Evolutionary conservation across 1,139 yeast genomes (phyloP), one percentile per base, ranked within the genome.

Genomic region (Schizosaccharomyces versatilis): DNA sequence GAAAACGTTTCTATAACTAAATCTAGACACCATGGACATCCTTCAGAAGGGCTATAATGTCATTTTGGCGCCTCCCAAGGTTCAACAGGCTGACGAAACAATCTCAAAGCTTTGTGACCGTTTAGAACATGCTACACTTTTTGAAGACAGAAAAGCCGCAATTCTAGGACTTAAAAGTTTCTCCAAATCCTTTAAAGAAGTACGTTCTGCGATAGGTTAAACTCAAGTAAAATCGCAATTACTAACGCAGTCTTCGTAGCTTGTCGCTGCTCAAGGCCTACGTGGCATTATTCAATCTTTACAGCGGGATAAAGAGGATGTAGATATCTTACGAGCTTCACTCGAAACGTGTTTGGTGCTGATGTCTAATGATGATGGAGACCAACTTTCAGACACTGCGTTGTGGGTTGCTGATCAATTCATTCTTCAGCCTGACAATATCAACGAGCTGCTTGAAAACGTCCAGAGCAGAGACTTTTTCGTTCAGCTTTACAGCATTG

Each of bases 341-440:
- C 69, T 93, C 56, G 98, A 93, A 65, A 85, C 97, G 1, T 71
- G 93, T 14, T 68, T 90, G 57, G 81, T 88, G 51, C 70, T 93
- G 54, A 84, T 90, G 61, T 74, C 90, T 60, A 78, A 79, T 39
- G 79, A 75, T 60, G 74, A 59, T 19, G 57, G 56, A 5, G 59
- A 65, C 7, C 65, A 68, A 38, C 76, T 78, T 14, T 96, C 90
- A 64, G 95, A 85, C 63, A 84, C 93, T 61, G 84, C 95, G 0
- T 69, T 86, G 59, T 88, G 96, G 95, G 82, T 93, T 47, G 86
- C 97, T 0, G 98, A 93, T 67, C 97, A 86, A 61, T 72, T 93
- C 62, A 83, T 90, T 1, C 93, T 84, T 64, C 66, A 68, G 52
- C 67, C 73, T 44, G 80, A 77, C 38, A 74, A 78, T 38, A 71